Percentiles rank a stretch among this genome's conserved stretches.
phyloP scores from a whole-genome alignment of 2,329 filamentous ascomycete genomes.

The Stachybotrys chlorohalonatus region DNA sequence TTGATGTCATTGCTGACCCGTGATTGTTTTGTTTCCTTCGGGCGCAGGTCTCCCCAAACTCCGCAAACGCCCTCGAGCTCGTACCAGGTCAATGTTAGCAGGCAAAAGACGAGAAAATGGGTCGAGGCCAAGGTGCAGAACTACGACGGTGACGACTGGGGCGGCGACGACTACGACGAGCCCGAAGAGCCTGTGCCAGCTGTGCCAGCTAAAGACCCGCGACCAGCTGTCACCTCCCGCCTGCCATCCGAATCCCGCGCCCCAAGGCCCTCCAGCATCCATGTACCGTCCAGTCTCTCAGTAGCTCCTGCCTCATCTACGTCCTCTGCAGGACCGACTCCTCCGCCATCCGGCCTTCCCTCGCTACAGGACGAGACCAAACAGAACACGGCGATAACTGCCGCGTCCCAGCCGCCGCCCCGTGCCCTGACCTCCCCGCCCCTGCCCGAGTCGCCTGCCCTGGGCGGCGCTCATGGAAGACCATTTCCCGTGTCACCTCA shows the following conservation, averaged over 20 bases:
- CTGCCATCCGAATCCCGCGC: constrained; percentile 15
- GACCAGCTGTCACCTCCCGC: constrained; percentile 18
- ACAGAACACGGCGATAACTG: not conserved
- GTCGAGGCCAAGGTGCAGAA: constrained; percentile 76
- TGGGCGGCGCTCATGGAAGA: constrained; percentile 6
- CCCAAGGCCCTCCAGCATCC: constrained; percentile 1
- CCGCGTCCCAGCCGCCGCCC: not conserved
- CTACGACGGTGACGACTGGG: constrained; percentile 95
- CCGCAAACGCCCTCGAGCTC: constrained; percentile 22
- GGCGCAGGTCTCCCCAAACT: constrained; percentile 10
- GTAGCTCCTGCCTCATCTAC: constrained; percentile 5
- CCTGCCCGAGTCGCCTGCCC: not conserved
- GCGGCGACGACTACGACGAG: constrained; percentile 54
- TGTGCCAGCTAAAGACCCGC: constrained; percentile 11
- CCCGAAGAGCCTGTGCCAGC: constrained; percentile 26
- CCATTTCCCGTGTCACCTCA: constrained; percentile 14
- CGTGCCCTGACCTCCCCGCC: not conserved
- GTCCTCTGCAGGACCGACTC: constrained; percentile 9
- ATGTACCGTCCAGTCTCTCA: not conserved
- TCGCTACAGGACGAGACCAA: constrained; percentile 16
- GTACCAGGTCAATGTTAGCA: constrained; percentile 80
- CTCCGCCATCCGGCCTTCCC: constrained; percentile 13
- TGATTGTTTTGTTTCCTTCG: not conserved
- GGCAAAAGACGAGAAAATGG: constrained; percentile 91
- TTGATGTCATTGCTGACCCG: constrained; percentile 6